Conservation (phyloP, 176 grass and related monocot species). For the Areca catechu region DNA sequence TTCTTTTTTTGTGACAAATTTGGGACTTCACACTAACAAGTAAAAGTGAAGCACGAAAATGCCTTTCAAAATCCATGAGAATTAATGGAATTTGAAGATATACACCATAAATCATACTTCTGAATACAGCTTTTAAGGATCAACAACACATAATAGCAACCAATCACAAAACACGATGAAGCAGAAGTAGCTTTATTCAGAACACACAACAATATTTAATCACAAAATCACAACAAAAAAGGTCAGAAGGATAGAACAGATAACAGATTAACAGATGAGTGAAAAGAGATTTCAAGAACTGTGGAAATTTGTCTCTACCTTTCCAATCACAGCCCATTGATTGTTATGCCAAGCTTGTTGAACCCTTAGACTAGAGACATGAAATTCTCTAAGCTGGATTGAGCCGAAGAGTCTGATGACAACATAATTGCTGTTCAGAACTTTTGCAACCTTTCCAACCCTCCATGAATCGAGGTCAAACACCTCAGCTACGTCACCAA, state of each 20-base stretch:
- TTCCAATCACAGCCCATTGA: slow-evolving; percentile 14
- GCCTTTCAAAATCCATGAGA: no score
- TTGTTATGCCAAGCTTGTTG: slow-evolving; percentile 24
- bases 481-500: slow-evolving; percentile 60
- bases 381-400: slow-evolving; percentile 58
- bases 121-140: no score
- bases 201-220: background rate
- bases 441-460: slow-evolving; percentile 50
- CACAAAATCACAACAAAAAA: background rate
- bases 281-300: background rate
- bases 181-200: no score
- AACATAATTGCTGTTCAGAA: slow-evolving; percentile 36
- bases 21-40: no score
- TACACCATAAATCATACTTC: no score
- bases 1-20: no score
- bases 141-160: no score
- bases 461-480: slow-evolving; percentile 50
- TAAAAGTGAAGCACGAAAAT: no score
- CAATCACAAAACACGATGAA: no score
- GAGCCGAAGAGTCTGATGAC: slow-evolving; percentile 44
- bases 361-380: slow-evolving; percentile 46
- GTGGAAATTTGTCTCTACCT: slow-evolving; percentile 7
- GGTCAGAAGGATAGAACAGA: no score
- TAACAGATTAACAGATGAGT: background rate
- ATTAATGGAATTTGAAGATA: no score